These are phyloP conservation scores for Nicotiana tabacum DNA, from an alignment of 257 asterid genomes.

Conservation along the genomic window DNA sequence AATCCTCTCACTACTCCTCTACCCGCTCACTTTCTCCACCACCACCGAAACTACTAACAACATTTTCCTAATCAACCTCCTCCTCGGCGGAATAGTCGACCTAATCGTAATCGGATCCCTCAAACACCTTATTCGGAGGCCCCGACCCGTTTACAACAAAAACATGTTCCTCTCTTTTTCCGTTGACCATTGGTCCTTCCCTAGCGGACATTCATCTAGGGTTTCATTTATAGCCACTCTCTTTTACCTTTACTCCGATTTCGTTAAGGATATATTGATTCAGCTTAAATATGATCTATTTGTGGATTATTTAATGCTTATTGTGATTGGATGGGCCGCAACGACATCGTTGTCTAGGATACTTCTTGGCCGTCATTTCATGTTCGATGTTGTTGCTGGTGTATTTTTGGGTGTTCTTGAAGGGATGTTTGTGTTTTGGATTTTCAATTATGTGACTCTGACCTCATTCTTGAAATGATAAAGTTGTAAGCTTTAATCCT, in stretches of 20 bases:
- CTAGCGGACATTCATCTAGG: constrained; percentile 84
- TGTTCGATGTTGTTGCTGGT: constrained; percentile 73
- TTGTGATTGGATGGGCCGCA: constrained; percentile 58
- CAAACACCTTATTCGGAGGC: constrained; percentile 64
- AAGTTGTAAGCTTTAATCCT: constrained; percentile 32
- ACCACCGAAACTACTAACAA: constrained; percentile 13
- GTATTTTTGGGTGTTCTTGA: constrained; percentile 56
- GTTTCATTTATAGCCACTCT: constrained; percentile 59
- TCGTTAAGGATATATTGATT: constrained; percentile 18
- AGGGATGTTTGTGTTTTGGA: constrained; percentile 50
- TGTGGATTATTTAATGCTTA: constrained; percentile 28
- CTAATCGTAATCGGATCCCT: constrained; percentile 52
- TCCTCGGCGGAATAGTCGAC: constrained; percentile 62
- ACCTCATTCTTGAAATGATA: constrained; percentile 32
- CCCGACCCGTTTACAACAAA: constrained; percentile 85
- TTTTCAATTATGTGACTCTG: constrained; percentile 40
- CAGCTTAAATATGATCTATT: constrained; percentile 16
- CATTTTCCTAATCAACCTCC: constrained; percentile 46
- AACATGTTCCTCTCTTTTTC: constrained; percentile 75
- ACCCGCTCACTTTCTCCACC: constrained; percentile 19
- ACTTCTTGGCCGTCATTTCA: constrained; percentile 76
- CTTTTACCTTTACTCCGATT: constrained; percentile 27
- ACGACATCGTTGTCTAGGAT: constrained; percentile 62
- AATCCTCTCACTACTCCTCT: constrained; percentile 44
- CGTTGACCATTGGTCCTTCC: constrained; percentile 98